A percentile compares a stretch with the other conserved stretches of the same genome.
Conservation (phyloP, 169 alveolate genomes). For the Plasmodium vivax region DNA sequence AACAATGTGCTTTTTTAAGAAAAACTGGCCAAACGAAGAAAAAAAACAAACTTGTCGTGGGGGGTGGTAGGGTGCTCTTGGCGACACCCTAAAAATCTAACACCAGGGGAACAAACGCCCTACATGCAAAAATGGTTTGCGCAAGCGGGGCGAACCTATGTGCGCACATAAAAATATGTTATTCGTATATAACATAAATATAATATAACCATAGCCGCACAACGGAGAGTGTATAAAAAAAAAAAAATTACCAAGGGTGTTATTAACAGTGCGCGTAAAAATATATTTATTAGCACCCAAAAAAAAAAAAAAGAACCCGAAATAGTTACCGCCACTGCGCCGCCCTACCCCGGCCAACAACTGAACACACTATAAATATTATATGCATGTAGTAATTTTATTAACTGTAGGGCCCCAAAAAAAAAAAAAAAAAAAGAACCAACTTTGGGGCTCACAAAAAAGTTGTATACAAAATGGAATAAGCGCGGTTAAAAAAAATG, state of each 20-base stretch:
- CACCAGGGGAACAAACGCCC: background rate
- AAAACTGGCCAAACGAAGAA: background rate
- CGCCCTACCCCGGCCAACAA: background rate
- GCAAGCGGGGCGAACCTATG: background rate
- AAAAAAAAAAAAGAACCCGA: background rate
- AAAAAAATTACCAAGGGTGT: background rate
- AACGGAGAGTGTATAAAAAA: background rate
- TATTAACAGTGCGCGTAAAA: background rate
- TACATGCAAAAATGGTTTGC: background rate
- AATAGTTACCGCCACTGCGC: background rate
- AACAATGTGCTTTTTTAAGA: background rate
- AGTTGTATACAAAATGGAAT: background rate
- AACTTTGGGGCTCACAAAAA: background rate
- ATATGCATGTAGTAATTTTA: background rate
- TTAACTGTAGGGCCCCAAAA: background rate
- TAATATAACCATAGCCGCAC: background rate
- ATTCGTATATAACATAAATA: background rate
- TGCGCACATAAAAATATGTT: background rate
- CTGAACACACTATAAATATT: background rate
- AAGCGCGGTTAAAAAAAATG: background rate
- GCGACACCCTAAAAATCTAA: background rate
- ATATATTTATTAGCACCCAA: background rate
- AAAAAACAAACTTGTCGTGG: background rate
- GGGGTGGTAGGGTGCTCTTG: background rate
- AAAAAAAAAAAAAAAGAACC: background rate